These are phyloP conservation scores for Petrea volubilis DNA, from an alignment of 257 asterid genomes.

Conservation along the genomic window DNA sequence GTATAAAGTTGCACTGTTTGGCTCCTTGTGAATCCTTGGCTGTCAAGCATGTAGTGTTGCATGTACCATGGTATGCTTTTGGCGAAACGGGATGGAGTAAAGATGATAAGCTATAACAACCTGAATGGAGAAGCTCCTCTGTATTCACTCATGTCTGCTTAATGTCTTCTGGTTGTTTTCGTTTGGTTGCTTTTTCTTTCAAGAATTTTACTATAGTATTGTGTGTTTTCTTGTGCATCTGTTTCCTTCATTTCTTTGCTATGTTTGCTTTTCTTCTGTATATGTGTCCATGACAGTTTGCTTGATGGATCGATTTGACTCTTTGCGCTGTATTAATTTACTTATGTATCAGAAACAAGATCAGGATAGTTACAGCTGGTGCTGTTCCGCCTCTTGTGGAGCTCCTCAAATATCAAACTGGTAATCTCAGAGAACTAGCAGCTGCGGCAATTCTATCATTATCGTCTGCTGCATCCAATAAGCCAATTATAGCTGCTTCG, in stretches of 20 bases:
- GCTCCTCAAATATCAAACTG: slow-evolving; percentile 60
- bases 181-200: background rate
- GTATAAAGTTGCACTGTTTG: no score
- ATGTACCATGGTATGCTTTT: no score
- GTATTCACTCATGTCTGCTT: no score
- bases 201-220: background rate
- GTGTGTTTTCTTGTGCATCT: background rate
- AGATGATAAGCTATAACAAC: no score
- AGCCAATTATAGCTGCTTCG: slow-evolving; percentile 65
- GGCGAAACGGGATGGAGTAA: no score
- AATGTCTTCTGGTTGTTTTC: no score
- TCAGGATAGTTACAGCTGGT: slow-evolving; percentile 69
- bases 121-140: no score
- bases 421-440: slow-evolving; percentile 74
- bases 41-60: no score
- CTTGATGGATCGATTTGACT: slow-evolving; percentile 18
- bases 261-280: slow-evolving; percentile 4
- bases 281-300: slow-evolving; percentile 5
- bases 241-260: background rate
- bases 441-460: slow-evolving; percentile 76
- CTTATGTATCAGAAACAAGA: slow-evolving; percentile 65
- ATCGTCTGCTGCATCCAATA: slow-evolving; percentile 72
- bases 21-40: no score
- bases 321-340: slow-evolving; percentile 12
- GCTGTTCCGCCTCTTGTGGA: slow-evolving; percentile 80